Evolutionary conservation across 768 basidiomycete species (phyloP).

Genomic region (Termitomyces sp.): DNA sequence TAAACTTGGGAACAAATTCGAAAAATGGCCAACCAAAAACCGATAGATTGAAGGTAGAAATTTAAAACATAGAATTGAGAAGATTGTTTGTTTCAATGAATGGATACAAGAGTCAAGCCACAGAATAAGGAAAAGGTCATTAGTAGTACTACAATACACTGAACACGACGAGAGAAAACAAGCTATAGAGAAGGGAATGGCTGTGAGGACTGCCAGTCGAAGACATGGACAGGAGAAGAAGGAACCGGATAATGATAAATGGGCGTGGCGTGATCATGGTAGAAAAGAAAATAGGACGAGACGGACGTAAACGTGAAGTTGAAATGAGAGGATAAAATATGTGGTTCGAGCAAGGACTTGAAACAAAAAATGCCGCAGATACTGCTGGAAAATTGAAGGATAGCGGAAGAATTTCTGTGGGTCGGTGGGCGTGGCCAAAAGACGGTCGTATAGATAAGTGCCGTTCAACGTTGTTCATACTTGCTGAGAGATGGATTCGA

Average conservation of each 20-base stretch:
- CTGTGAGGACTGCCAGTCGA: neutral
- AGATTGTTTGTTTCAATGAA: neutral
- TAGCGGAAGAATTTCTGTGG: conserved; percentile 23
- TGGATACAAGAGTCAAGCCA: neutral
- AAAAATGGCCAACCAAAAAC: too few species aligned
- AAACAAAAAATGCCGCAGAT: conserved; percentile 8
- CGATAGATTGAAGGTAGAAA: neutral
- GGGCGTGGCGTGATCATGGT: conserved; percentile 3
- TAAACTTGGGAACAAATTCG: neutral
- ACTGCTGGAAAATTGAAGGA: conserved; percentile 17
- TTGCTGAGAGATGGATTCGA: conserved; percentile 17
- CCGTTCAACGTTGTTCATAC: conserved; percentile 16
- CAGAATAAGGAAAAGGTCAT: neutral
- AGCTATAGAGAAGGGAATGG: conserved; percentile 5
- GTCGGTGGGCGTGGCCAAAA: conserved; percentile 16
- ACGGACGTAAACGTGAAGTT: conserved; percentile 1
- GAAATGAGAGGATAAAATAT: conserved; percentile 15
- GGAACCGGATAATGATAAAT: conserved; percentile 10
- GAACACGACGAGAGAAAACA: conserved; percentile 4
- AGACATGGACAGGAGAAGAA: conserved; percentile 3
- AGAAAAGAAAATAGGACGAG: conserved; percentile 7
- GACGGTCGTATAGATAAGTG: conserved; percentile 16
- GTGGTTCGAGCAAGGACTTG: conserved; percentile 7
- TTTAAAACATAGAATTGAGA: neutral
- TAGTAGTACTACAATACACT: conserved; percentile 13